Evolutionary conservation across 495 filamentous ascomycete species (phyloP).

Genomic region (Hypoxylon crocopeplum): DNA sequence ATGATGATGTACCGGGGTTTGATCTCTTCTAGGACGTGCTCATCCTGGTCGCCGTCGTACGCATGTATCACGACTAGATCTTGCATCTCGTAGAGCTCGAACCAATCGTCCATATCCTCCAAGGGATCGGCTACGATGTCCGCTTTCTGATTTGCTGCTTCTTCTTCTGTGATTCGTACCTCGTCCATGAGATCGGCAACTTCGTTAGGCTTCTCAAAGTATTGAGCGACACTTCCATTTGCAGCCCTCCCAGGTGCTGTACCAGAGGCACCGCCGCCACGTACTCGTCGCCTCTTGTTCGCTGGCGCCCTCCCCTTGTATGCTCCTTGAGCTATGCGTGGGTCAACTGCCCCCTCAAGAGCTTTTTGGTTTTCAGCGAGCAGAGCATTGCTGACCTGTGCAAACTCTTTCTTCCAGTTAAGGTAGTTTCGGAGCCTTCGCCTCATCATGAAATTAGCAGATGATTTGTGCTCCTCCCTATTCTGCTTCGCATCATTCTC

Average conservation of each 20-base stretch:
- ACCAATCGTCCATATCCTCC: constrained; percentile 89
- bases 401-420: constrained; percentile 88
- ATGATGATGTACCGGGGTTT: constrained; percentile 95
- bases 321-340: constrained; percentile 47
- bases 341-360: constrained; percentile 65
- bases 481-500: constrained; percentile 48
- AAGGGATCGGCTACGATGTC: constrained; percentile 83
- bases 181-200: constrained; percentile 66
- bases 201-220: constrained; percentile 57
- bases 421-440: constrained; percentile 86
- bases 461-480: constrained; percentile 64
- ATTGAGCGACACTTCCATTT: constrained; percentile 57
- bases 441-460: constrained; percentile 87
- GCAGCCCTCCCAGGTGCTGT: constrained; percentile 58
- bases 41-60: constrained; percentile 92
- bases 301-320: constrained; percentile 65
- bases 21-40: constrained; percentile 91
- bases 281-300: constrained; percentile 88
- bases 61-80: constrained; percentile 89
- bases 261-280: constrained; percentile 73
- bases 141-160: constrained; percentile 74
- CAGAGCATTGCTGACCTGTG: constrained; percentile 77
- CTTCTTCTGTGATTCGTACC: constrained; percentile 81
- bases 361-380: constrained; percentile 83
- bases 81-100: constrained; percentile 90